Conservation (phyloP, 495 filamentous ascomycete genomes). For the Penicillium steckii region DNA sequence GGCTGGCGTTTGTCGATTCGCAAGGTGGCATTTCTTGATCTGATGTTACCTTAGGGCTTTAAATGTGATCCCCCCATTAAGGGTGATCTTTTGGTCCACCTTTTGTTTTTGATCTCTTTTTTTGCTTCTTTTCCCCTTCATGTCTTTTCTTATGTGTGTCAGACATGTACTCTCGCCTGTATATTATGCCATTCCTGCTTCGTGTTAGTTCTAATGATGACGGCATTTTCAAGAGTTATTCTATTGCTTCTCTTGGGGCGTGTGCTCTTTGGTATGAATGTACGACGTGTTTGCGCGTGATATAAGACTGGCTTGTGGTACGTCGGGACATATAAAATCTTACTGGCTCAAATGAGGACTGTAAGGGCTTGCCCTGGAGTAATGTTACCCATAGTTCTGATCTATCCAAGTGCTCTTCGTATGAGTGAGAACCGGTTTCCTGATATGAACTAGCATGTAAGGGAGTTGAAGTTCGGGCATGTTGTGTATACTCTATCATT, state of each 20-base stretch:
- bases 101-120: neutral
- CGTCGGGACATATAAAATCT: no score
- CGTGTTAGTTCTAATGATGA: slow-evolving; percentile 26
- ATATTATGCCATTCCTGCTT: slow-evolving; percentile 32
- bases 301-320: no score
- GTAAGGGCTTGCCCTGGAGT: neutral
- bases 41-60: slow-evolving; percentile 7
- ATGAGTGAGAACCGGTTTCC: no score
- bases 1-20: slow-evolving; percentile 21
- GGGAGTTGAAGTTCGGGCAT: no score
- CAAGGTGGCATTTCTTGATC: slow-evolving; percentile 1
- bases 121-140: neutral
- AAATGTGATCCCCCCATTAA: slow-evolving; percentile 6
- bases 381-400: no score
- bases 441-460: no score
- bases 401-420: no score
- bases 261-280: neutral
- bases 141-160: slow-evolving; percentile 6
- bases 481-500: no score
- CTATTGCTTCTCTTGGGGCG: slow-evolving; percentile 2
- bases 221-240: slow-evolving; percentile 17
- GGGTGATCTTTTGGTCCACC: slow-evolving; percentile 4
- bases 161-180: slow-evolving; percentile 22
- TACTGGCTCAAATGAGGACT: neutral
- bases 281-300: neutral